Evolutionary conservation across 805 yeast genomes (phyloP).

Genomic region (Kuraishia cidri): DNA sequence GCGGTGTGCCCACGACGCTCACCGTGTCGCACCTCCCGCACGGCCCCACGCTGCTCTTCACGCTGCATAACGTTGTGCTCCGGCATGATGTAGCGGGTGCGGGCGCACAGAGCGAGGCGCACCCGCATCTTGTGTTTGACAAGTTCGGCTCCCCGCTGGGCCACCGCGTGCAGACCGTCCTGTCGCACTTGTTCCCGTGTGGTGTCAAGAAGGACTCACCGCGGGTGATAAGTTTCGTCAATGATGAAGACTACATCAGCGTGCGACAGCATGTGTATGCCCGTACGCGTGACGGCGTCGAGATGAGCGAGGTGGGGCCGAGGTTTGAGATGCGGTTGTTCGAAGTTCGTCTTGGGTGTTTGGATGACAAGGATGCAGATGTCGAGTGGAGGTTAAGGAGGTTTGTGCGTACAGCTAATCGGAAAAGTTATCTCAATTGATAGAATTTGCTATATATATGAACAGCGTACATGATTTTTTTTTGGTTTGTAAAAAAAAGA

Average conservation of each 20-base stretch:
- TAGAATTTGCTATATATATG: neutral
- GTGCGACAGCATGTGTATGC: slow-evolving; percentile 96
- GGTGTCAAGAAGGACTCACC: slow-evolving; percentile 90
- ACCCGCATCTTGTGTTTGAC: slow-evolving; percentile 91
- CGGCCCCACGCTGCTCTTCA: slow-evolving; percentile 94
- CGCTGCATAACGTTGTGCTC: slow-evolving; percentile 87
- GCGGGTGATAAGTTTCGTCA: slow-evolving; percentile 88
- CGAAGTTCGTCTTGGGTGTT: slow-evolving; percentile 80
- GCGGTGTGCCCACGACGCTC: slow-evolving; percentile 95
- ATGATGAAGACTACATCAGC: slow-evolving; percentile 83
- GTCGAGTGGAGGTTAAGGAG: slow-evolving; percentile 95
- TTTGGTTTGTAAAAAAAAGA: neutral
- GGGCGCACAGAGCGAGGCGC: slow-evolving; percentile 85
- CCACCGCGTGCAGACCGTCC: slow-evolving; percentile 64
- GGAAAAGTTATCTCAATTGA: slow-evolving; percentile 65
- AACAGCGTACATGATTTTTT: neutral
- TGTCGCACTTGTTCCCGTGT: slow-evolving; percentile 91
- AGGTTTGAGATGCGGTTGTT: slow-evolving; percentile 93
- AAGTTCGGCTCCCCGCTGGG: slow-evolving; percentile 80
- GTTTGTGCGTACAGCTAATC: slow-evolving; percentile 89
- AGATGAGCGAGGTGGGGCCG: slow-evolving; percentile 96
- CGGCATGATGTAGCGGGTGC: slow-evolving; percentile 85
- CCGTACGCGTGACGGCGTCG: slow-evolving; percentile 79
- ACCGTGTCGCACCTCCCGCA: slow-evolving; percentile 95
- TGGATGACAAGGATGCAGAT: slow-evolving; percentile 95